Evolutionary conservation across 495 filamentous ascomycete genomes (phyloP).

Genomic region (Hapsidospora chrysogenum): DNA sequence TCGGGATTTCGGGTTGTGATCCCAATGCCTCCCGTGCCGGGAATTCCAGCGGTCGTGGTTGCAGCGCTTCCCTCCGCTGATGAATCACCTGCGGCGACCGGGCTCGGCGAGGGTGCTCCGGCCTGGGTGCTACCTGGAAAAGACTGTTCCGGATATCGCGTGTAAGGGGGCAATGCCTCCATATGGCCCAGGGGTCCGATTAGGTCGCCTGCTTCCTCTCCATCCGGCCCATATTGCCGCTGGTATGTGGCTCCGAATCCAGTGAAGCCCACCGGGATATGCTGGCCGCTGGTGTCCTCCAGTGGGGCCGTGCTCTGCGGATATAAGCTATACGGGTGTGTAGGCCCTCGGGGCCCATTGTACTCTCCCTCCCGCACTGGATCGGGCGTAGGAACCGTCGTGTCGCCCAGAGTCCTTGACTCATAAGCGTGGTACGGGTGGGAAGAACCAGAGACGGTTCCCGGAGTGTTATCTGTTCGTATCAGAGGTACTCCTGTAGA

Average conservation of each 20-base stretch:
- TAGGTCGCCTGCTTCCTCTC: constrained; percentile 70
- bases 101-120: too few relatives aligned
- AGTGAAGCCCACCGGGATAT: constrained; percentile 61
- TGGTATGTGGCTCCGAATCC: constrained; percentile 47
- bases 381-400: constrained; percentile 37
- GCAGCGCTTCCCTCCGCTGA: too few relatives aligned
- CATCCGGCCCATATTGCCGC: constrained; percentile 55
- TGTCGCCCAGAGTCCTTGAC: constrained; percentile 51
- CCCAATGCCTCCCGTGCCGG: constrained; percentile 35
- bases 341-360: constrained; percentile 45
- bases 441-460: constrained; percentile 51
- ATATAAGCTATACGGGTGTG: constrained; percentile 75
- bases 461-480: constrained; percentile 42
- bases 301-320: constrained; percentile 43
- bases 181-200: constrained; percentile 83
- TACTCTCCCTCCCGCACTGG: constrained; percentile 42
- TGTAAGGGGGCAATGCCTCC: constrained; percentile 81
- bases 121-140: too few relatives aligned
- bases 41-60: constrained; percentile 6
- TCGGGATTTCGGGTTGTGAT: constrained; percentile 37
- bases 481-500: constrained; percentile 14
- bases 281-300: constrained; percentile 5
- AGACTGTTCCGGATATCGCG: constrained; percentile 51
- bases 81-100: too few relatives aligned
- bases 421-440: constrained; percentile 79